Percentiles rank a stretch among this genome's conserved stretches.
Conservation (phyloP, 2,329 filamentous ascomycete genomes). For the Epicoccum sorghinum region DNA sequence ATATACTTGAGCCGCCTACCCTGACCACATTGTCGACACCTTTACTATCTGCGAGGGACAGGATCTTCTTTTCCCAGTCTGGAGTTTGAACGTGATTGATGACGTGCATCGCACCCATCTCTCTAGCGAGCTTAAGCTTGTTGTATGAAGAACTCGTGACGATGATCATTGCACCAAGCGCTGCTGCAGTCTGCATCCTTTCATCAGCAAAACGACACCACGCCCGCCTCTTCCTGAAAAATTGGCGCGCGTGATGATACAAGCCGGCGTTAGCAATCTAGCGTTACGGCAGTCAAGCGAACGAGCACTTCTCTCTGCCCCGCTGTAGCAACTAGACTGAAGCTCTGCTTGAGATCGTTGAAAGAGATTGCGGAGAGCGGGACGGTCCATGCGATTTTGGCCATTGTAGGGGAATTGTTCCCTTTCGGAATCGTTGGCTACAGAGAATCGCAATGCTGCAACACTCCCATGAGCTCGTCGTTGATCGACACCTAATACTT, state of each 20-base stretch:
- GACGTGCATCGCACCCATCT: conserved; percentile 50
- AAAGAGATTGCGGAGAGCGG: conserved; percentile 6
- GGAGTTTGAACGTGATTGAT: conserved; percentile 64
- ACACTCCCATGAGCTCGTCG: no score
- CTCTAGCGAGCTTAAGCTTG: conserved; percentile 56
- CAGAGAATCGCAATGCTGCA: no score
- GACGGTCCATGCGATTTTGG: conserved; percentile 13
- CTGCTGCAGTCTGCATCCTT: conserved; percentile 26
- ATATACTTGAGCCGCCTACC: conserved; percentile 50
- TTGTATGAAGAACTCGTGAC: conserved; percentile 60
- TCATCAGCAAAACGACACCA: background rate
- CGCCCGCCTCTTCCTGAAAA: conserved; percentile 11
- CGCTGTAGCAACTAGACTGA: background rate
- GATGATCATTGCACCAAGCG: conserved; percentile 57
- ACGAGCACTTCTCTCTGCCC: conserved; percentile 23
- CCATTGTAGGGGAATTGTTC: no score
- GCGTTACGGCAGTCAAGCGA: conserved; percentile 28
- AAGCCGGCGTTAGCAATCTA: conserved; percentile 34
- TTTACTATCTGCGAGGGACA: conserved; percentile 49
- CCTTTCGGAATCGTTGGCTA: no score
- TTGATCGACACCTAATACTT: no score
- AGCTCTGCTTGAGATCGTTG: background rate
- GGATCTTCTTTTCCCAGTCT: conserved; percentile 62
- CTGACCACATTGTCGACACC: conserved; percentile 57
- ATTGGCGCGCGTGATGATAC: conserved; percentile 17